Evolutionary conservation across 2,329 filamentous ascomycete species (phyloP).

Genomic region (Ascochyta rabiei): DNA sequence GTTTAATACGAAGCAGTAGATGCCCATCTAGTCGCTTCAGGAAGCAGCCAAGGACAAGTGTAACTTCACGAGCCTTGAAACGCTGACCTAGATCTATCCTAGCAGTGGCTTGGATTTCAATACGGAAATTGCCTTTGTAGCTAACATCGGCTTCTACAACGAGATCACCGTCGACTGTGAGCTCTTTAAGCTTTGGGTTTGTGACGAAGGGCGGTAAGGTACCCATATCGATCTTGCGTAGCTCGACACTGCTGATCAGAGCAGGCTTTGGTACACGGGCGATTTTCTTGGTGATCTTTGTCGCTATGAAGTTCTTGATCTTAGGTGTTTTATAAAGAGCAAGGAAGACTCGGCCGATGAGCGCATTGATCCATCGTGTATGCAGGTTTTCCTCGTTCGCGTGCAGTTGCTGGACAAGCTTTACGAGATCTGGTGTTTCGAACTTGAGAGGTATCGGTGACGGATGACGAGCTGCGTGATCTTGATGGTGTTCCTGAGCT

Average conservation of each 20-base stretch:
- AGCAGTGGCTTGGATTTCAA: conserved; percentile 91
- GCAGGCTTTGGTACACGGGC: conserved; percentile 88
- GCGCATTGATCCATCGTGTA: conserved; percentile 90
- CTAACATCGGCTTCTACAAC: conserved; percentile 84
- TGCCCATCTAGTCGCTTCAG: conserved; percentile 87
- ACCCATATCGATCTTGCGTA: conserved; percentile 84
- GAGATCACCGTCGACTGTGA: conserved; percentile 91
- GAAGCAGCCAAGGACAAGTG: conserved; percentile 83
- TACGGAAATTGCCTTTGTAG: conserved; percentile 86
- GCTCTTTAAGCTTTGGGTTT: conserved; percentile 83
- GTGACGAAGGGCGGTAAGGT: conserved; percentile 87
- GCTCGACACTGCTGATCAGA: conserved; percentile 83
- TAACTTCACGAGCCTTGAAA: conserved; percentile 90
- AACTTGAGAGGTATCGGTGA: conserved; percentile 76
- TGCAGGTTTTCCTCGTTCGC: conserved; percentile 90
- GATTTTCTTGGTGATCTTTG: conserved; percentile 95
- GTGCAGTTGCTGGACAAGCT: conserved; percentile 86
- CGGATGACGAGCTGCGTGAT: conserved; percentile 54
- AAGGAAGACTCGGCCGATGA: conserved; percentile 87
- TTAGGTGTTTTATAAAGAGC: conserved; percentile 84
- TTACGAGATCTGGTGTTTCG: conserved; percentile 84
- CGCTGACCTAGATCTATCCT: conserved; percentile 87
- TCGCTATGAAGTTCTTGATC: conserved; percentile 76
- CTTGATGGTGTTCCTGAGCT: conserved; percentile 75
- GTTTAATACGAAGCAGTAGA: conserved; percentile 84